Conservation (phyloP, 169 alveolate species). For the Fabrea salina region DNA sequence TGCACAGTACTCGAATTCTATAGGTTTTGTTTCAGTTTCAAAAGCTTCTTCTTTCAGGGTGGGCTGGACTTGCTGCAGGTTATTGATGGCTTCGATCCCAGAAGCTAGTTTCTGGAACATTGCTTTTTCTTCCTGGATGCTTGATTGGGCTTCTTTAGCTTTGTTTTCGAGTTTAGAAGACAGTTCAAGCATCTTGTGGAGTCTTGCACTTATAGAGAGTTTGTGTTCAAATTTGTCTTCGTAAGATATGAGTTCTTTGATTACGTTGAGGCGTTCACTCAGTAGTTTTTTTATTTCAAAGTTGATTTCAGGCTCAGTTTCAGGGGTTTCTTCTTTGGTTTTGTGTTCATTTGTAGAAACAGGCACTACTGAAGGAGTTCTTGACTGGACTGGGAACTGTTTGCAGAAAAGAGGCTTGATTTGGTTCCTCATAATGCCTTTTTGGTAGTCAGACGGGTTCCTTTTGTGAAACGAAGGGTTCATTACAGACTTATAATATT, state of each 20-base stretch:
- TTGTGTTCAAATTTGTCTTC: neutral
- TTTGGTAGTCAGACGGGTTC: too few species aligned
- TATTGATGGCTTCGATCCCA: neutral
- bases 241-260: neutral
- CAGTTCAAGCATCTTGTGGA: neutral
- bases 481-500: too few species aligned
- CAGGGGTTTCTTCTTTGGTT: neutral
- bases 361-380: neutral
- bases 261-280: neutral
- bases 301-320: neutral
- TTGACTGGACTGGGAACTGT: neutral
- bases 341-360: too few species aligned
- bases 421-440: too few species aligned
- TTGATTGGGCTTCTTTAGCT: neutral
- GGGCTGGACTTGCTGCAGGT: neutral
- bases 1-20: neutral
- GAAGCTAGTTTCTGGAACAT: neutral
- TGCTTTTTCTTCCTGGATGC: neutral
- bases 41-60: neutral
- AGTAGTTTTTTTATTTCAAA: neutral
- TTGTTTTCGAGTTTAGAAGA: neutral
- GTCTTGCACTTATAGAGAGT: neutral
- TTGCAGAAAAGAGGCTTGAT: neutral
- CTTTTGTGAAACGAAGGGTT: too few species aligned
- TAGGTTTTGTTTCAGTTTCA: neutral